A percentile compares a stretch with the other conserved stretches of the same genome.
Evolutionary conservation across 306 rosid genomes (phyloP).

Genomic region (Quercus wislizeni): DNA sequence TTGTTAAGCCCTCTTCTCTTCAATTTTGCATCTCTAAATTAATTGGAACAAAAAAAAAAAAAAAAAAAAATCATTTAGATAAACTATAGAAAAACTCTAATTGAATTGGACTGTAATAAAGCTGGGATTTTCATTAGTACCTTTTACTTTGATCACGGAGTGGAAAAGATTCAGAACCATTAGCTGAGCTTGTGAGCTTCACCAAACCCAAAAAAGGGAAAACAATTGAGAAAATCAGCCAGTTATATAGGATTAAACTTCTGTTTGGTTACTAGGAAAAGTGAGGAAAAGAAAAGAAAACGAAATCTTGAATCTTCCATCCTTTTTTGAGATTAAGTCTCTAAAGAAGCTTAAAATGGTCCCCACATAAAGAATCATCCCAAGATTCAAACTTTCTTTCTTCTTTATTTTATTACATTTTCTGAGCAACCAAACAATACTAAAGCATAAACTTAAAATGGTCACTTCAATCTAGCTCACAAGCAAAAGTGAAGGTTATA

Average conservation of each 20-base stretch:
- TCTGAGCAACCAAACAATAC: no score
- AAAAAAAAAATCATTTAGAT: background rate
- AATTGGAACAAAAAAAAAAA: background rate
- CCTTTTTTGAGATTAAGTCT: background rate
- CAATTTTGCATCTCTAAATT: constrained; percentile 56
- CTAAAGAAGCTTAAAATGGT: background rate
- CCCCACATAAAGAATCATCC: no score
- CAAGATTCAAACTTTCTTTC: no score
- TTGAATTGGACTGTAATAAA: background rate
- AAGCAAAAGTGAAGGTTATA: constrained; percentile 5
- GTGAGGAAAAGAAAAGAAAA: background rate
- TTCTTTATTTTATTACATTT: no score
- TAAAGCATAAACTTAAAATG: background rate
- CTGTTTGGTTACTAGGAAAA: background rate
- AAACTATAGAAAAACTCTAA: background rate
- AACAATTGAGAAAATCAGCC: background rate
- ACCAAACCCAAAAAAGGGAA: background rate
- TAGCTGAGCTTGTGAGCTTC: constrained; percentile 55
- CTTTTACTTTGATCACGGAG: constrained; percentile 57
- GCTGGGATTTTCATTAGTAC: constrained; percentile 35
- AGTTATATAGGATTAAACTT: background rate
- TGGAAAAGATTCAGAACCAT: constrained; percentile 45
- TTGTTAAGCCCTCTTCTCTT: constrained; percentile 68
- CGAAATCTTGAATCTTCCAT: background rate
- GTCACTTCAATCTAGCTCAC: background rate